phyloP scores from a whole-genome alignment of 2,329 filamentous ascomycete species.

The Sporothrix variecibatus region DNA sequence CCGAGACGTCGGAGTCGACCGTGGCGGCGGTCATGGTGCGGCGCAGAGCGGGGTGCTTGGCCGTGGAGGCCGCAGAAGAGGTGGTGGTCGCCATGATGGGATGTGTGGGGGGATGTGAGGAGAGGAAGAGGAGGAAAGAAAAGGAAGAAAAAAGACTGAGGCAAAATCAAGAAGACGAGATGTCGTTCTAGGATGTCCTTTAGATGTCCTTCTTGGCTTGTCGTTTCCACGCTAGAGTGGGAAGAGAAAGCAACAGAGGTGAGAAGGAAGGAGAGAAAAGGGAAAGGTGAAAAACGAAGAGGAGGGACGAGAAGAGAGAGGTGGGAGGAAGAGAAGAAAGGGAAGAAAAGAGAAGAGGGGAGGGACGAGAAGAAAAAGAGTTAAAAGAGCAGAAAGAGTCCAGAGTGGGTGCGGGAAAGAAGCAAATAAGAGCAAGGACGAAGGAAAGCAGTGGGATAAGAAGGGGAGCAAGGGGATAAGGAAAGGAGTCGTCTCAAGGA shows the following conservation, averaged over 20 bases:
- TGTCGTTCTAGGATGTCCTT: not conserved
- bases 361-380: not conserved
- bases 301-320: not conserved
- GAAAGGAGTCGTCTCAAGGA: not conserved
- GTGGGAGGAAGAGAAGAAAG: not conserved
- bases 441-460: slow-evolving; percentile 2
- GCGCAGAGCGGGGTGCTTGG: slow-evolving; percentile 49
- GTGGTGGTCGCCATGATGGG: slow-evolving; percentile 49
- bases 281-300: not conserved
- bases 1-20: slow-evolving; percentile 47
- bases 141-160: not conserved
- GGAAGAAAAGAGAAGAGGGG: not conserved
- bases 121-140: not conserved
- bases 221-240: slow-evolving; percentile 8
- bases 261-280: slow-evolving; percentile 4
- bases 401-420: not conserved
- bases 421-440: slow-evolving; percentile 11
- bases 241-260: not conserved
- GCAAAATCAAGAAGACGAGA: not conserved
- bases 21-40: slow-evolving; percentile 49
- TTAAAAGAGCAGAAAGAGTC: not conserved
- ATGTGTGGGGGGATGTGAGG: not conserved
- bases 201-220: slow-evolving; percentile 2
- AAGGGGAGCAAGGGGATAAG: not conserved
- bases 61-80: slow-evolving; percentile 39